Evolutionary conservation across 1,284 basidiomycete genomes (phyloP).

Genomic region (Ganoderma boninense): DNA sequence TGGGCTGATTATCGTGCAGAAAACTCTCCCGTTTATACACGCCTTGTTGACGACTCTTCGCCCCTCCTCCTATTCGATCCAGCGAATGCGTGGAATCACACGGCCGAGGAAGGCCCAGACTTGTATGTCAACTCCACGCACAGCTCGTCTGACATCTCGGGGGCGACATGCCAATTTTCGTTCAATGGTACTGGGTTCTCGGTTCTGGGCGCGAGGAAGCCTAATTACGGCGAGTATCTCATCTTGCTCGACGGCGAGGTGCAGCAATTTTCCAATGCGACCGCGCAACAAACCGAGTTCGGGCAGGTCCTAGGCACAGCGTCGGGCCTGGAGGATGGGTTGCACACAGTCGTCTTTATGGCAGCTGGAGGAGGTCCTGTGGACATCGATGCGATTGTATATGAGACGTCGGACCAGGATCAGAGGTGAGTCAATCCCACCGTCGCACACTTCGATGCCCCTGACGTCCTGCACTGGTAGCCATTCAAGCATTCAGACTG

Average conservation of each 20-base stretch:
- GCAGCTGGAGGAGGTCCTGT: constrained; percentile 51
- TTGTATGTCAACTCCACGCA: constrained; percentile 36
- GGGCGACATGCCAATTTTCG: constrained; percentile 37
- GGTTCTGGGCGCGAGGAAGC: constrained; percentile 55
- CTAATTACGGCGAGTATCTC: constrained; percentile 57
- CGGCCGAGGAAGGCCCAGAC: constrained; percentile 30
- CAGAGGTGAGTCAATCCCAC: constrained; percentile 18
- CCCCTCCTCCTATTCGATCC: constrained; percentile 42
- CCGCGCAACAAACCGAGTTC: constrained; percentile 39
- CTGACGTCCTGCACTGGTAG: neutral
- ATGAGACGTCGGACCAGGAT: constrained; percentile 49
- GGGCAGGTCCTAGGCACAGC: constrained; percentile 53
- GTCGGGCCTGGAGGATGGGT: constrained; percentile 50
- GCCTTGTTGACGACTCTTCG: constrained; percentile 42
- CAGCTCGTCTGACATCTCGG: constrained; percentile 35
- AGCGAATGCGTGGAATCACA: constrained; percentile 37
- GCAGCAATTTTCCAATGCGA: constrained; percentile 47
- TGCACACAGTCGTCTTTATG: constrained; percentile 56
- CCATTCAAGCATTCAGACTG: neutral
- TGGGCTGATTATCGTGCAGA: neutral
- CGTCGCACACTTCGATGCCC: neutral
- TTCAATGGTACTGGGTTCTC: constrained; percentile 60
- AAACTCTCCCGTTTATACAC: constrained; percentile 13
- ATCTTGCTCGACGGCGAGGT: constrained; percentile 55
- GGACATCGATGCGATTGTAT: constrained; percentile 58